A percentile compares a stretch with the other conserved stretches of the same genome.
phyloP scores from a whole-genome alignment of 1,284 basidiomycete species.

The Boletellus deceptivus region DNA sequence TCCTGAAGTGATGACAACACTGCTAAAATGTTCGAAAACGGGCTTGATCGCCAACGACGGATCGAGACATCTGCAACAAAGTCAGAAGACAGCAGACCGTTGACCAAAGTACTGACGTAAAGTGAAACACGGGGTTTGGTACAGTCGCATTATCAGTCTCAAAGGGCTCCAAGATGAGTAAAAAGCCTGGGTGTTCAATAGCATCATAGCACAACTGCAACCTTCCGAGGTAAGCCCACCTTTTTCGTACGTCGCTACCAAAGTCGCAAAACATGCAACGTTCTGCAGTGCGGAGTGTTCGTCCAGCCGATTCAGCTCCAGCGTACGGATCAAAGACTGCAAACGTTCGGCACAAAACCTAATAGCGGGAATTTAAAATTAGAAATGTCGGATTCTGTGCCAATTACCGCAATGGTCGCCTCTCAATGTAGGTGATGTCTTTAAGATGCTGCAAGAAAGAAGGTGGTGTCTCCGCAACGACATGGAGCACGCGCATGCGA shows the following conservation, averaged over 20 bases:
- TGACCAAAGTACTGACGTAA: conserved; percentile 64
- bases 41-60: conserved; percentile 97
- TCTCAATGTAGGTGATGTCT: conserved; percentile 98
- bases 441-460: conserved; percentile 98
- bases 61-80: conserved; percentile 78
- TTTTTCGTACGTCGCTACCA: conserved; percentile 98
- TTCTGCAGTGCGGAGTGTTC: conserved; percentile 93
- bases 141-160: conserved; percentile 99
- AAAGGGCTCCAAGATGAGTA: conserved; percentile 97
- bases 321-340: conserved; percentile 89
- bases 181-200: conserved; percentile 64
- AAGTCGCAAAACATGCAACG: conserved; percentile 93
- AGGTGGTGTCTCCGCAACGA: conserved; percentile 99
- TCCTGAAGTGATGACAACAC: conserved; percentile 97
- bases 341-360: conserved; percentile 97
- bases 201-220: conserved; percentile 2
- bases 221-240: conserved; percentile 43
- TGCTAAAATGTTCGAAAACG: conserved; percentile 97
- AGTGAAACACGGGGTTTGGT: conserved; percentile 98
- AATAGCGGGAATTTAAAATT: conserved; percentile 5
- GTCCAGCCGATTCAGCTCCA: conserved; percentile 89
- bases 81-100: conserved; percentile 7
- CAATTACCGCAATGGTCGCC: conserved; percentile 83
- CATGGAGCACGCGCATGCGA: conserved; percentile 97
- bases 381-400: neutral